A percentile compares a stretch with the other conserved stretches of the same genome.
Conservation (phyloP, 2,329 filamentous ascomycete genomes). For the Claviceps purpurea region DNA sequence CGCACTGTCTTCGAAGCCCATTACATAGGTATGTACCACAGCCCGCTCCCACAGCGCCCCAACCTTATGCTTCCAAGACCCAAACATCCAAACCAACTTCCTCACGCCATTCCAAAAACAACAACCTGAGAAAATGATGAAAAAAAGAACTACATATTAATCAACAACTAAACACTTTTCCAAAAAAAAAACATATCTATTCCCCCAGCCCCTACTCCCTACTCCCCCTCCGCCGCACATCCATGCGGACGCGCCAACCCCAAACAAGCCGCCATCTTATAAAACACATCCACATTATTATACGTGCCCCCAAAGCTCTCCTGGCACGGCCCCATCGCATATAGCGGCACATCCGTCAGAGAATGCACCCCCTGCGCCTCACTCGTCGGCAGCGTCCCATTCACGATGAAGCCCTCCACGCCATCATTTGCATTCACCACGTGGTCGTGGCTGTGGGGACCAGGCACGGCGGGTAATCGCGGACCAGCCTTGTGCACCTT, state of each 20-base stretch:
- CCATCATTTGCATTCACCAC: slow-evolving; percentile 52
- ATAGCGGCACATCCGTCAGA: slow-evolving; percentile 66
- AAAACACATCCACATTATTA: slow-evolving; percentile 61
- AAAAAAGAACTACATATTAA: too few species aligned
- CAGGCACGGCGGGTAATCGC: slow-evolving; percentile 44
- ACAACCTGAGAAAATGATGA: too few species aligned
- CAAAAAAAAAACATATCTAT: too few species aligned
- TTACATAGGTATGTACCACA: too few species aligned
- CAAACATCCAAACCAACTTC: too few species aligned
- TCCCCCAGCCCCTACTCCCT: background rate
- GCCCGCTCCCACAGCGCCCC: too few species aligned
- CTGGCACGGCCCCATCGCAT: slow-evolving; percentile 66
- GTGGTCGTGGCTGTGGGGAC: slow-evolving; percentile 46
- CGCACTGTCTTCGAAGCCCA: too few species aligned
- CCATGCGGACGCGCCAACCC: slow-evolving; percentile 30
- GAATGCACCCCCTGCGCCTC: slow-evolving; percentile 61
- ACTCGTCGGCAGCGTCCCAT: slow-evolving; percentile 55
- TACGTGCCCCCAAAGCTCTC: slow-evolving; percentile 61
- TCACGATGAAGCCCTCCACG: slow-evolving; percentile 54
- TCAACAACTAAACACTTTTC: too few species aligned
- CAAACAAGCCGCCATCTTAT: slow-evolving; percentile 56
- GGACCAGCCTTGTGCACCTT: slow-evolving; percentile 53
- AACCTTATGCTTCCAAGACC: too few species aligned
- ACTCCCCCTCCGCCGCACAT: background rate
- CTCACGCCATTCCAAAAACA: too few species aligned